Evolutionary conservation across 169 alveolate species (phyloP), one percentile per base, ranked within the genome.

Genomic region (Plasmodium knowlesi): DNA sequence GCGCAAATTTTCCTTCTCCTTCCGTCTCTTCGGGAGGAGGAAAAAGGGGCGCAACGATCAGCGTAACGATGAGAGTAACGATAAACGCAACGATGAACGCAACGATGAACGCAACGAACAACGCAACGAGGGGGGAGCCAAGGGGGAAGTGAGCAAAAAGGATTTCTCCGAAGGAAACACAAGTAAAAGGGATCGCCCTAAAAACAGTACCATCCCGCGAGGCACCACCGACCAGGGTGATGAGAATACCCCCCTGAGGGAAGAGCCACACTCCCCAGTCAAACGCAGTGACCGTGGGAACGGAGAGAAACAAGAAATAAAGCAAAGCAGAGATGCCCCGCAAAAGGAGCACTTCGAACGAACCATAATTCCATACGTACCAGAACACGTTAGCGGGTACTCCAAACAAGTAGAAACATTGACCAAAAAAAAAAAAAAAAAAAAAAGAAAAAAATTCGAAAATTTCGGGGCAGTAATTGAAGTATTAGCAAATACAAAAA

Each of bases 381-480:
- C 79, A 54, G 39, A 91, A 50, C 46, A 91, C 28, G 16, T 88
- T 78, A 54, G 37, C n/a, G 73, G 54, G 9, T 1, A 82, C 19
- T 82, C 78, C 28, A 82, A 57, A 50, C 10, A 43, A 28, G 39
- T 43, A 37, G 57, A 82, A 82, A 57, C 30, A 39, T 19, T n/a
- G n/a, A 22, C 32, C 34, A 53, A 28, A n/a, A 57, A 82, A 82
- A 53, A 28, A 32, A 82, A 82, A 82, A 57, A 82, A 37, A 88
- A 74, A 67, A 88, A 88, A 79, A 88, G 61, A 54, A 88, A 88
- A 61, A 88, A 88, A 78, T 88, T 88, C 71, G 94, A 88, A 88
- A 88, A 88, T 80, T 88, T 88, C 22, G 94, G 94, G 39, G 94
- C 94, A 61, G 89, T 88, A 39, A 88, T 88, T 79, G 94, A 88